A percentile compares a stretch with the other conserved stretches of the same genome.
Evolutionary conservation across 225 moss, liverwort and hornwort species (phyloP).

Genomic region (Marchantia paleacea): DNA sequence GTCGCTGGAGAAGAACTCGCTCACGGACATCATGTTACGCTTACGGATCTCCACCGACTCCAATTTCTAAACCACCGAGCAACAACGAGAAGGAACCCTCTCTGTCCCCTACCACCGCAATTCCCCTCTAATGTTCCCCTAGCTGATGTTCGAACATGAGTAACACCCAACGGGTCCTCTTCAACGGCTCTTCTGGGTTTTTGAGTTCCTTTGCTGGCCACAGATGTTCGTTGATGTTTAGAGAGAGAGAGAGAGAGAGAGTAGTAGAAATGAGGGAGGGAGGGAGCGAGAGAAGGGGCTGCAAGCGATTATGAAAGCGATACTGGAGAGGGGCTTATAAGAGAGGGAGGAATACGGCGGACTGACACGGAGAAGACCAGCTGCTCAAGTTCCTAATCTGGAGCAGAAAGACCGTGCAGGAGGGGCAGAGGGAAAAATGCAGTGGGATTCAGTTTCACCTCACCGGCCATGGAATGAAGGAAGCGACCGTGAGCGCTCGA

Average conservation of each 20-base stretch:
- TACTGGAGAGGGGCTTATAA: neutral
- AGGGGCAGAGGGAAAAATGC: neutral
- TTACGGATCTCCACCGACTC: constrained; percentile 23
- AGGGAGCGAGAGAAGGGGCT: neutral
- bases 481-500: neutral
- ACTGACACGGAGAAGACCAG: neutral
- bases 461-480: neutral
- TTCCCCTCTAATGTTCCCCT: neutral
- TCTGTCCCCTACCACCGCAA: neutral
- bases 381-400: neutral
- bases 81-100: neutral
- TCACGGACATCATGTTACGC: constrained; percentile 27
- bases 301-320: neutral
- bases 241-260: neutral
- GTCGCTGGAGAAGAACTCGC: constrained; percentile 23
- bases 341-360: neutral
- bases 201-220: no score
- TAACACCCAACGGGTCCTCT: no score
- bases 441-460: neutral
- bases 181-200: no score
- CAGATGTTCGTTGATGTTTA: no score
- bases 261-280: neutral
- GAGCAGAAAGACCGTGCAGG: neutral
- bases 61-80: neutral
- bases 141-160: no score